Conservation (phyloP, 2,329 filamentous ascomycete genomes). For the Pleomassaria siparia region DNA sequence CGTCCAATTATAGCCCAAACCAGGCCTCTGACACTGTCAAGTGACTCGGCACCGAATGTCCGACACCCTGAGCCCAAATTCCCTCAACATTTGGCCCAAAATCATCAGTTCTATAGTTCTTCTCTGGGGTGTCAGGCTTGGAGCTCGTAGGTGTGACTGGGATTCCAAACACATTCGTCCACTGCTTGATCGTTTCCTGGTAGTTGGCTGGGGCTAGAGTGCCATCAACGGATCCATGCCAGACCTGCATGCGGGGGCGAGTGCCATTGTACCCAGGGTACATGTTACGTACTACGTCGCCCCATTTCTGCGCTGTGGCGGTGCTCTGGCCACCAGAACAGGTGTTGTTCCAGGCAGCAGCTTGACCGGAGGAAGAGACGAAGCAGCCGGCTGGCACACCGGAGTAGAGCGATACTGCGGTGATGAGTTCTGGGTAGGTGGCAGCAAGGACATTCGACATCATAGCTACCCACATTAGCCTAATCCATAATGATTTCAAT, state of each 20-base stretch:
- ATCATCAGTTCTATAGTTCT: constrained; percentile 31
- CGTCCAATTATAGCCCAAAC: constrained; percentile 30
- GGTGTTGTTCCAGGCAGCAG: constrained; percentile 54
- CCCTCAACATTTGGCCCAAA: constrained; percentile 29
- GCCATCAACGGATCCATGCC: constrained; percentile 56
- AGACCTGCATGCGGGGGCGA: constrained; percentile 60
- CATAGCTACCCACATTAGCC: constrained; percentile 18
- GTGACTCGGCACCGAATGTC: constrained; percentile 28
- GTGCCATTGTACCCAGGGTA: constrained; percentile 55
- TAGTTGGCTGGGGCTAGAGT: constrained; percentile 58
- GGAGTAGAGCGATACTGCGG: constrained; percentile 53
- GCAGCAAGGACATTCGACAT: constrained; percentile 51
- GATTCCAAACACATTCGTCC: constrained; percentile 34
- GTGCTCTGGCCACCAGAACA: constrained; percentile 54
- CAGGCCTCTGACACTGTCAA: constrained; percentile 28
- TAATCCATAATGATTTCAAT: background rate
- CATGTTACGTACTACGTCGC: constrained; percentile 50
- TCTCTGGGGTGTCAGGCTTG: constrained; percentile 29
- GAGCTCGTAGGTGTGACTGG: constrained; percentile 23
- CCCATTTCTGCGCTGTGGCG: constrained; percentile 52
- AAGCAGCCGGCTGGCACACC: constrained; percentile 60
- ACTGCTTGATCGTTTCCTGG: constrained; percentile 51
- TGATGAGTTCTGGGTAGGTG: constrained; percentile 57
- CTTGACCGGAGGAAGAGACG: constrained; percentile 45
- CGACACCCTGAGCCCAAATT: constrained; percentile 31